A percentile compares a stretch with the other conserved stretches of the same genome.
Conservation (phyloP, 495 filamentous ascomycete genomes). For the Xylaria curta region DNA sequence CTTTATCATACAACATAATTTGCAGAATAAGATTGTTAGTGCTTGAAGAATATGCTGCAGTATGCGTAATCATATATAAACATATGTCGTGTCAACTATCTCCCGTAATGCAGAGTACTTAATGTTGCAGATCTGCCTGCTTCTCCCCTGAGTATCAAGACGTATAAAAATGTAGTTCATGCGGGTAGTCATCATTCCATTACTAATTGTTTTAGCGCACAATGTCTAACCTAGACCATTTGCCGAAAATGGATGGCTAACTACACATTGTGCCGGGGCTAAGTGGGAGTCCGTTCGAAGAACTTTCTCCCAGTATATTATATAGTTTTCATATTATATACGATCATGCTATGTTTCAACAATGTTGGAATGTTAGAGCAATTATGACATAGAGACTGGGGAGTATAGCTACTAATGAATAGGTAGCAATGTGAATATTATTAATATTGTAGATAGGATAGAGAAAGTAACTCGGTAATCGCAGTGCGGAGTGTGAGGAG, state of each 20-base stretch:
- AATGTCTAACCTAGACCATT: neutral
- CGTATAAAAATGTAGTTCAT: neutral
- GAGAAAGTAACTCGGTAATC: too few relatives aligned
- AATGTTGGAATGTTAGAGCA: neutral
- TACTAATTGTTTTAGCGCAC: neutral
- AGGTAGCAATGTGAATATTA: too few relatives aligned
- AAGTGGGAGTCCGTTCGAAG: neutral
- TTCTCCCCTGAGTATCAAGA: too few relatives aligned
- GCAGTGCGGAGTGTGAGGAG: too few relatives aligned
- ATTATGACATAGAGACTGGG: too few relatives aligned
- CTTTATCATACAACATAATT: conserved; percentile 22
- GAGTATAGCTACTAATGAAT: too few relatives aligned
- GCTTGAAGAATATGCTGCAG: neutral
- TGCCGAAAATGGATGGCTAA: neutral
- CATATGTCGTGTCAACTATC: too few relatives aligned
- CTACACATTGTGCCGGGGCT: neutral
- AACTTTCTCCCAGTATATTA: too few relatives aligned
- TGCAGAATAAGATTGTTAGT: neutral
- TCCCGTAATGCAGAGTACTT: neutral
- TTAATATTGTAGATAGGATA: too few relatives aligned
- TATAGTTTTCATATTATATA: too few relatives aligned
- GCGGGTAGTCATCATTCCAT: neutral
- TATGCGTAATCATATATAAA: neutral
- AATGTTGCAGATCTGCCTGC: neutral
- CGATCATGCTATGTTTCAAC: too few relatives aligned